Percentiles rank a stretch among this genome's conserved stretches.
Conservation (phyloP, 768 basidiomycete species). For the Tricholoma bakamatsutake region DNA sequence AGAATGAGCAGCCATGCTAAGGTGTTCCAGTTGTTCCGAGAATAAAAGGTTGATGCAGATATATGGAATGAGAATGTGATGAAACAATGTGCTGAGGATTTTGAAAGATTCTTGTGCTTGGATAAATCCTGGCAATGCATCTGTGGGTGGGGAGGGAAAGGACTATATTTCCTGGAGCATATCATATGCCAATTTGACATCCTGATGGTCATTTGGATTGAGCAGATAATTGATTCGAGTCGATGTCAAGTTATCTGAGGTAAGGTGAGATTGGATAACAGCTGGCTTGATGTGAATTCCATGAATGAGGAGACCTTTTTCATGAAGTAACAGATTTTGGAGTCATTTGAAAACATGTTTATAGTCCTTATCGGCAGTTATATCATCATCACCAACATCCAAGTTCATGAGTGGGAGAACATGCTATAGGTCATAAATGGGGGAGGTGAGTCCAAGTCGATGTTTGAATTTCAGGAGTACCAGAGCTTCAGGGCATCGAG, state of each 20-base stretch:
- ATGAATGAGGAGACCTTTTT: conserved; percentile 13
- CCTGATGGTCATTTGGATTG: conserved; percentile 26
- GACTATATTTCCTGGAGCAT: conserved; percentile 21
- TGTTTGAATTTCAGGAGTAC: too few species aligned
- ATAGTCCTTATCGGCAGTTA: conserved; percentile 15
- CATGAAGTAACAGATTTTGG: conserved; percentile 18
- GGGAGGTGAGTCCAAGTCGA: conserved; percentile 6
- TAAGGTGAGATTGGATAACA: conserved; percentile 11
- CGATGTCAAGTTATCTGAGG: conserved; percentile 8
- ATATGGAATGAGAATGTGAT: conserved; percentile 25
- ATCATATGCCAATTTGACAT: conserved; percentile 22
- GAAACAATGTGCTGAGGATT: conserved; percentile 14
- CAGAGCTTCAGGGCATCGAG: too few species aligned
- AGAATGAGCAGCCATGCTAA: conserved; percentile 28
- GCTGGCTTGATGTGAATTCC: background rate
- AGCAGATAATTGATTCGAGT: conserved; percentile 18
- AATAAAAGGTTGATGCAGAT: conserved; percentile 11
- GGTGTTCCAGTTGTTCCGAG: conserved; percentile 25
- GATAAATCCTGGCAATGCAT: conserved; percentile 6
- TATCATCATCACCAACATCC: conserved; percentile 23
- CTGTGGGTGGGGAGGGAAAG: conserved; percentile 11
- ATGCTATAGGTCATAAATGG: background rate
- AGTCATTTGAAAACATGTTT: background rate
- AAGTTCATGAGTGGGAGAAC: conserved; percentile 21
- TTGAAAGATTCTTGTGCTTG: conserved; percentile 16